A percentile compares a stretch with the other conserved stretches of the same genome.
Evolutionary conservation across 495 filamentous ascomycete genomes (phyloP).

Genomic region (Penicillium waksmanii): DNA sequence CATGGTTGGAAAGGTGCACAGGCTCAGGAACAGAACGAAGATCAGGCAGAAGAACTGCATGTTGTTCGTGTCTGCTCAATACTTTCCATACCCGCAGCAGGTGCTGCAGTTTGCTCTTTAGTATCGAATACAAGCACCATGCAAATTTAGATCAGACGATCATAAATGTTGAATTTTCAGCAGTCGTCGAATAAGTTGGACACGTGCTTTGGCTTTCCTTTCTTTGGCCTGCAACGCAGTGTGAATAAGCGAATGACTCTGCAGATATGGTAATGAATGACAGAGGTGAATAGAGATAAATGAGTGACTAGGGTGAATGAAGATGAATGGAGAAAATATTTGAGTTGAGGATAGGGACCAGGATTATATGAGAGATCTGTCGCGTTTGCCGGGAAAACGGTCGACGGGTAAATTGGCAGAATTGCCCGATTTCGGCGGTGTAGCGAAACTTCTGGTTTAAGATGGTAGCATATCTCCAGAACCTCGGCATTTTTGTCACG

Average conservation of each 20-base stretch:
- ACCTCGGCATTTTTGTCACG: too few relatives aligned
- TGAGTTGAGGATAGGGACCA: not conserved
- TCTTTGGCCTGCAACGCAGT: not conserved
- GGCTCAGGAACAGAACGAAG: not conserved
- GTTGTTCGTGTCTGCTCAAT: not conserved
- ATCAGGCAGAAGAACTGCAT: not conserved
- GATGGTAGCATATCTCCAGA: too few relatives aligned
- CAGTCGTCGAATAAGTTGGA: not conserved
- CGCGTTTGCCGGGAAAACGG: too few relatives aligned
- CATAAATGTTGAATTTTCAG: not conserved
- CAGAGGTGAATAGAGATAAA: not conserved
- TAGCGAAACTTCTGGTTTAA: too few relatives aligned
- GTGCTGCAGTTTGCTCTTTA: not conserved
- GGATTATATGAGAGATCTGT: not conserved
- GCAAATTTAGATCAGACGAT: not conserved
- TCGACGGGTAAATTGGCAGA: too few relatives aligned
- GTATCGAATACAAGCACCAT: not conserved
- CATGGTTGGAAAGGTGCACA: not conserved
- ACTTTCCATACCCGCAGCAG: not conserved
- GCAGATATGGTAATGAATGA: not conserved
- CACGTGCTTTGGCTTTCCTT: not conserved
- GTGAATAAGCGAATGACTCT: not conserved
- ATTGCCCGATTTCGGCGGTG: too few relatives aligned
- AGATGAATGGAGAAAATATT: not conserved
- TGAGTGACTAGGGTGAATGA: constrained; percentile 1